Evolutionary conservation across 345 rosid species (phyloP).

Genomic region (Aethionema arabicum): DNA sequence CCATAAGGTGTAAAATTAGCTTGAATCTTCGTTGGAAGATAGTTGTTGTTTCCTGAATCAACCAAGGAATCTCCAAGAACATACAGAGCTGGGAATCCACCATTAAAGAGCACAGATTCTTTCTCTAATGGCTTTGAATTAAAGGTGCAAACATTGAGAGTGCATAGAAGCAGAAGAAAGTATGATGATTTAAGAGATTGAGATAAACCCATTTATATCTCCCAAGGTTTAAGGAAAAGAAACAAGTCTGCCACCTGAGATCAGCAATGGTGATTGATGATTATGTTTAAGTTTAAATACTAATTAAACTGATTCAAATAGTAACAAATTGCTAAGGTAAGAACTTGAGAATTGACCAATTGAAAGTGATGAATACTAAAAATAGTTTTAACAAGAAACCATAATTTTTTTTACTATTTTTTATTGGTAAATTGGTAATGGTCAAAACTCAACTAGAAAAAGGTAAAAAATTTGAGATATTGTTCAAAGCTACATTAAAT

Average conservation of each 20-base stretch:
- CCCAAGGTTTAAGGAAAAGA: background rate
- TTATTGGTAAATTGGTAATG: background rate
- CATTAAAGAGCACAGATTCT: conserved; percentile 26
- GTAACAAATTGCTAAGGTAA: too few species aligned
- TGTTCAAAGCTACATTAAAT: conserved; percentile 21
- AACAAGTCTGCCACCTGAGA: background rate
- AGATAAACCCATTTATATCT: conserved; percentile 19
- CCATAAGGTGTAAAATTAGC: conserved; percentile 61
- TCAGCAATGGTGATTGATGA: background rate
- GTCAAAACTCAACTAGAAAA: conserved; percentile 1
- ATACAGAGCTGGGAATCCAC: conserved; percentile 35
- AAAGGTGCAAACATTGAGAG: conserved; percentile 18
- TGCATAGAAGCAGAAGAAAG: conserved; percentile 10
- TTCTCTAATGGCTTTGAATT: conserved; percentile 3
- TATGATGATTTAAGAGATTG: conserved; percentile 1
- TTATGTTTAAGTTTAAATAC: too few species aligned
- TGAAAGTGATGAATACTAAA: too few species aligned
- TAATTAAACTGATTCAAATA: too few species aligned
- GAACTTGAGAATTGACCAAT: too few species aligned
- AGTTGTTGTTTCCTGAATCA: conserved; percentile 66
- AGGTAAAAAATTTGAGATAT: conserved; percentile 11
- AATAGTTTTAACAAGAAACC: too few species aligned
- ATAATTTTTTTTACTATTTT: too few species aligned
- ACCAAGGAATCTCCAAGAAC: conserved; percentile 69
- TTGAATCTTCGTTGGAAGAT: conserved; percentile 33